phyloP scores from a whole-genome alignment of 2,329 filamentous ascomycete species.

The Biscogniauxia marginata region DNA sequence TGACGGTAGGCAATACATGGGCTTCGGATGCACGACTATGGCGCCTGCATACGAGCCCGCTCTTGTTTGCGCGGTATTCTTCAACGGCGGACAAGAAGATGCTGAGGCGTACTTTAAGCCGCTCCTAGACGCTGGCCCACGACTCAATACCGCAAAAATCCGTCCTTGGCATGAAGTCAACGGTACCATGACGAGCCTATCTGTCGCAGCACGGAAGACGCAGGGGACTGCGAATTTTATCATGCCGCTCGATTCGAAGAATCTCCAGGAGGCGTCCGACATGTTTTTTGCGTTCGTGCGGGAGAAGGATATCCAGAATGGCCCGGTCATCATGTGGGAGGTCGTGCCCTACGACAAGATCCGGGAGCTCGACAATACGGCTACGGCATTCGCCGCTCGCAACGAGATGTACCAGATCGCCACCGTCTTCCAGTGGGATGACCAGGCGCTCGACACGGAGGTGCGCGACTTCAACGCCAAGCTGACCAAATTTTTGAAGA shows the following conservation, averaged over 20 bases:
- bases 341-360: slow-evolving; percentile 41
- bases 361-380: slow-evolving; percentile 31
- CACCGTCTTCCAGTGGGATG: slow-evolving; percentile 41
- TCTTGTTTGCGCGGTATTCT: slow-evolving; percentile 34
- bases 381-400: slow-evolving; percentile 46
- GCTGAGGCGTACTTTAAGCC: slow-evolving; percentile 36
- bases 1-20: background rate
- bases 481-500: slow-evolving; percentile 10
- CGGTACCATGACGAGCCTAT: slow-evolving; percentile 34
- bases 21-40: background rate
- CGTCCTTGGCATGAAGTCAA: slow-evolving; percentile 44
- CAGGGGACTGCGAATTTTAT: slow-evolving; percentile 45
- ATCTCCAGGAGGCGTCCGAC: slow-evolving; percentile 32
- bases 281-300: slow-evolving; percentile 30
- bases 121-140: slow-evolving; percentile 37
- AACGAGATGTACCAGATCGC: slow-evolving; percentile 44
- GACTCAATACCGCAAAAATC: slow-evolving; percentile 35
- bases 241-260: slow-evolving; percentile 37
- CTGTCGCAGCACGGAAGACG: slow-evolving; percentile 25
- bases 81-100: slow-evolving; percentile 37
- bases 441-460: slow-evolving; percentile 35
- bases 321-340: slow-evolving; percentile 40
- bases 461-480: slow-evolving; percentile 39
- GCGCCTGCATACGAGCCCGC: slow-evolving; percentile 18
- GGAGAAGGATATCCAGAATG: slow-evolving; percentile 25